Percentiles rank a stretch among this genome's conserved stretches.
Conservation (phyloP, 805 yeast species). For the Cyberlindnera saturnus region DNA sequence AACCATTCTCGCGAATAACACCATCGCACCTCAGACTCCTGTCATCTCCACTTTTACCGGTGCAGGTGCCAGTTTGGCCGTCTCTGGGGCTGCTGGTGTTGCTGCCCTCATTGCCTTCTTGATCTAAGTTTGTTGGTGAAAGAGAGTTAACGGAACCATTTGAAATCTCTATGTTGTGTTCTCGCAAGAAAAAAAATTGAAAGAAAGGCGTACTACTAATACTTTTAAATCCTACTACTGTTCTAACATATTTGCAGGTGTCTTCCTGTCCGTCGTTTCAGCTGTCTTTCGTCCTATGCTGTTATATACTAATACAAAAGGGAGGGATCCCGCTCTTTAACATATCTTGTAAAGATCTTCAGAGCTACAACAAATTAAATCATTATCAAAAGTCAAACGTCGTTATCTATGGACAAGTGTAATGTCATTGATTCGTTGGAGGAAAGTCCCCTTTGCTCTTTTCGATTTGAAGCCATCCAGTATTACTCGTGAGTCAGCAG, state of each 20-base stretch:
- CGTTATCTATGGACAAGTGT: not conserved
- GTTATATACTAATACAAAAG: too few species aligned
- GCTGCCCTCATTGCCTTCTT: constrained; percentile 7
- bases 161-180: not conserved
- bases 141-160: not conserved
- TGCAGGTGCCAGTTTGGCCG: constrained; percentile 5
- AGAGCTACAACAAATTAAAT: too few species aligned
- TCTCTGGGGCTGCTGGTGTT: constrained; percentile 6
- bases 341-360: too few species aligned
- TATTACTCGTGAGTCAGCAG: constrained; percentile 5
- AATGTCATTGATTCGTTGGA: constrained; percentile 4
- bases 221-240: too few species aligned
- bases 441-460: not conserved
- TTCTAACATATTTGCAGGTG: too few species aligned
- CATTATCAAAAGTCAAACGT: too few species aligned
- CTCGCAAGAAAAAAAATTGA: too few species aligned
- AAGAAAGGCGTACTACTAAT: too few species aligned
- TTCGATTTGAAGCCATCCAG: constrained; percentile 12
- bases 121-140: not conserved
- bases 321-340: too few species aligned
- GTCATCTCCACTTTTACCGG: constrained; percentile 5
- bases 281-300: too few species aligned
- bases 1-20: not conserved
- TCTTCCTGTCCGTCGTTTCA: too few species aligned
- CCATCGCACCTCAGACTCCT: constrained; percentile 1